Conservation (phyloP, 2,329 filamentous ascomycete genomes). For the Colletotrichum salicis region DNA sequence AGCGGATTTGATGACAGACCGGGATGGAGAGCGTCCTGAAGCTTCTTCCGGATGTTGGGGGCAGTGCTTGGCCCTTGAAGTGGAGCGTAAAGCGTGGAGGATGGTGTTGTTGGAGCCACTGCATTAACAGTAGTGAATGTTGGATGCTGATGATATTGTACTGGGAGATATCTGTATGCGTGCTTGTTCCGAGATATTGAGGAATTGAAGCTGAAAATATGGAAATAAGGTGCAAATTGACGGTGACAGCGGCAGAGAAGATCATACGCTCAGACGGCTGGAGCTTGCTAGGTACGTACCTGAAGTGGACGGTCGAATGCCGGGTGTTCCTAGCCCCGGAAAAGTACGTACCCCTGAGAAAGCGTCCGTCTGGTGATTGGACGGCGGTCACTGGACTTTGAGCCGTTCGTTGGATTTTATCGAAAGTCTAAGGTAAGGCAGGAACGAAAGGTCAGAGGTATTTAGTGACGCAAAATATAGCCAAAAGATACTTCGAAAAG, state of each 20-base stretch:
- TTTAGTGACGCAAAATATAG: rapidly evolving
- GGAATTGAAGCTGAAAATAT: neutral
- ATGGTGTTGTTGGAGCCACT: neutral
- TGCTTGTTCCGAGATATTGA: neutral
- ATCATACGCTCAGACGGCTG: neutral
- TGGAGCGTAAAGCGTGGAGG: neutral
- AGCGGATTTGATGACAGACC: constrained; percentile 6
- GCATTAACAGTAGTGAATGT: neutral
- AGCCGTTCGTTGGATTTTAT: neutral
- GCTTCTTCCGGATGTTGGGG: neutral
- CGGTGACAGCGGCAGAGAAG: neutral
- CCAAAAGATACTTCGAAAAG: neutral
- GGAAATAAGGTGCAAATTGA: neutral
- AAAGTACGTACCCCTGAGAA: neutral
- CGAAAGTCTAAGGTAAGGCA: neutral
- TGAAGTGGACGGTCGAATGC: neutral
- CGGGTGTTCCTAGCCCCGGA: neutral
- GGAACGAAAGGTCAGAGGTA: neutral
- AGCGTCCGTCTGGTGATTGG: neutral
- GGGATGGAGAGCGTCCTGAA: neutral
- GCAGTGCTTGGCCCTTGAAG: neutral
- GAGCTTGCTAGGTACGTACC: neutral
- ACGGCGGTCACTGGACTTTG: no score
- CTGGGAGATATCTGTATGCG: no score
- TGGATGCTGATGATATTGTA: neutral